Evolutionary conservation across 2,329 filamentous ascomycete genomes (phyloP).

Genomic region (Periglandula ipomoeae): DNA sequence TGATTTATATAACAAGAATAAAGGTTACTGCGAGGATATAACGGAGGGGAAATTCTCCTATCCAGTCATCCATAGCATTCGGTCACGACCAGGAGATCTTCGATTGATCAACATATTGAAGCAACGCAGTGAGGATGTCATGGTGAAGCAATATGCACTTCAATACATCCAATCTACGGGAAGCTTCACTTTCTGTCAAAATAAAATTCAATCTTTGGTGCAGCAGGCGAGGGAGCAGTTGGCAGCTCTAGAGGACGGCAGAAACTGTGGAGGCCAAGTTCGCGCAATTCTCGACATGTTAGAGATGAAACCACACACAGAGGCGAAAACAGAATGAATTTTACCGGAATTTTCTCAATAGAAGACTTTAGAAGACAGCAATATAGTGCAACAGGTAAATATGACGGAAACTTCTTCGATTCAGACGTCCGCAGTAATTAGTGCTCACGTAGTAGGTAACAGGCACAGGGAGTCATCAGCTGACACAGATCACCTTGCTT

Average conservation of each 20-base stretch:
- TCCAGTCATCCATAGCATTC: constrained; percentile 10
- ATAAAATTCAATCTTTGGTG: not conserved
- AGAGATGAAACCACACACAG: not conserved
- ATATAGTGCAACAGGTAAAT: too few species aligned
- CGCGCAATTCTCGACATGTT: not conserved
- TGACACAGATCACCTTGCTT: too few species aligned
- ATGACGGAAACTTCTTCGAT: too few species aligned
- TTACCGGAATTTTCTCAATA: too few species aligned
- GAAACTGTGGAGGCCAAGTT: not conserved
- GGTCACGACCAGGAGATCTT: not conserved
- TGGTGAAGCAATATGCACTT: constrained; percentile 7
- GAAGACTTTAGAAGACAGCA: too few species aligned
- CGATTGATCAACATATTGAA: constrained; percentile 7
- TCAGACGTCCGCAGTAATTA: too few species aligned
- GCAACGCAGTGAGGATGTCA: constrained; percentile 2
- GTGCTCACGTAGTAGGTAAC: too few species aligned
- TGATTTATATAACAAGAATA: constrained; percentile 6
- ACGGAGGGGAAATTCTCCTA: constrained; percentile 10
- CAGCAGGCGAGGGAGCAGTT: not conserved
- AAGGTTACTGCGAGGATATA: constrained; percentile 8
- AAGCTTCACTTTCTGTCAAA: constrained; percentile 3
- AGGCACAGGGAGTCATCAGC: too few species aligned
- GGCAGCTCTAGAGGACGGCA: not conserved
- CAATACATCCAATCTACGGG: constrained; percentile 5
- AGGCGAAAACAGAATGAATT: not conserved